Conservation (phyloP, 495 filamentous ascomycete genomes). For the Aspergillus ellipticus region DNA sequence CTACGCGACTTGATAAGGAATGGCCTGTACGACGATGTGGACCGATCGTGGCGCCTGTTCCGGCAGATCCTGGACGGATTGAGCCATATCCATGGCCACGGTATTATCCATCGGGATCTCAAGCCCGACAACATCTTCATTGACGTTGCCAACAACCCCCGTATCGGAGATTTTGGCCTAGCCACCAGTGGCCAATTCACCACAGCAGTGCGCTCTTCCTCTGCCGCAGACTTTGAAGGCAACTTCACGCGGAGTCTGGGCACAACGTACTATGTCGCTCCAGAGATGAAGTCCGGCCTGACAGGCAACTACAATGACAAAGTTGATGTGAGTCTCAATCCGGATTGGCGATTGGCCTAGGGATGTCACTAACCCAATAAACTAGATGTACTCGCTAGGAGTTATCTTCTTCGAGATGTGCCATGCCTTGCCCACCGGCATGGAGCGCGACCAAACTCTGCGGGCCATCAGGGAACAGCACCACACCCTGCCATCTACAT, state of each 20-base stretch:
- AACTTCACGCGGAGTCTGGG: conserved; percentile 83
- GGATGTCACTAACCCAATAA: background rate
- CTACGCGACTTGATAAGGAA: conserved; percentile 85
- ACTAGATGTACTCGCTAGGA: conserved; percentile 91
- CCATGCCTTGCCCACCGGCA: conserved; percentile 71
- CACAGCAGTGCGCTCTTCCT: conserved; percentile 45
- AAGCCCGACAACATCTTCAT: conserved; percentile 99
- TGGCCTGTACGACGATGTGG: conserved; percentile 63
- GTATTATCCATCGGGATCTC: conserved; percentile 95
- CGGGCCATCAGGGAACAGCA: conserved; percentile 64
- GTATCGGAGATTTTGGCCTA: conserved; percentile 94
- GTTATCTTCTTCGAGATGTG: conserved; percentile 99
- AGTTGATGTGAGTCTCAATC: conserved; percentile 67
- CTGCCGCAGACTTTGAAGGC: conserved; percentile 45
- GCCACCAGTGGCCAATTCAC: conserved; percentile 81
- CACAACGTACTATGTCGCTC: conserved; percentile 93
- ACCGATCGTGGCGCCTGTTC: conserved; percentile 85
- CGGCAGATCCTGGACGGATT: conserved; percentile 90
- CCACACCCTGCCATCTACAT: conserved; percentile 66
- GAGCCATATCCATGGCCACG: conserved; percentile 82
- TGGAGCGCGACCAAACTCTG: conserved; percentile 82
- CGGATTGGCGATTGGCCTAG: background rate
- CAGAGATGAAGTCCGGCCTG: conserved; percentile 73
- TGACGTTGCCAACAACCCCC: conserved; percentile 80
- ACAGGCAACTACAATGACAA: conserved; percentile 82